Evolutionary conservation across 179 eudicot genomes (phyloP).

Genomic region (Amaranthus tricolor): DNA sequence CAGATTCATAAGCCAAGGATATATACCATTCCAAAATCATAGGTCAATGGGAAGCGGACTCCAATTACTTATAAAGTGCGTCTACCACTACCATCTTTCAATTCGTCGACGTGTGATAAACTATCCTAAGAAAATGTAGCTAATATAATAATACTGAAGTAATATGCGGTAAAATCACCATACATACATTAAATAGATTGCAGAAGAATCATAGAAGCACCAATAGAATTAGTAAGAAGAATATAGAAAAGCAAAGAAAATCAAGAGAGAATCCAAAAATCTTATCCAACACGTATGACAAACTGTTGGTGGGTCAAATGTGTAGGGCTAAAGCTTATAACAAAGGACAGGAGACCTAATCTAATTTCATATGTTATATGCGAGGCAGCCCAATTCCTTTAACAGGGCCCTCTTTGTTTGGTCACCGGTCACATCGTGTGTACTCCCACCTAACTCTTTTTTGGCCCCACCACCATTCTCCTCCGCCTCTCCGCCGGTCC

Average conservation of each 20-base stretch:
- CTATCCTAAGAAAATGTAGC: too few species aligned
- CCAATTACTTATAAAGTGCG: too few species aligned
- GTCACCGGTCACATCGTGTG: constrained; percentile 36
- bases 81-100: too few species aligned
- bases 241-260: neutral
- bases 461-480: neutral
- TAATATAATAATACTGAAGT: too few species aligned
- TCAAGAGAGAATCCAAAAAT: constrained; percentile 13
- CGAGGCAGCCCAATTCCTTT: constrained; percentile 18
- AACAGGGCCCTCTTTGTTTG: constrained; percentile 18
- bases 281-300: constrained; percentile 13
- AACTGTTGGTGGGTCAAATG: constrained; percentile 25
- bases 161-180: too few species aligned
- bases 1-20: too few species aligned
- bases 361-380: neutral
- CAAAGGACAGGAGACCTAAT: constrained; percentile 25
- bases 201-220: too few species aligned
- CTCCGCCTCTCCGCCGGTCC: neutral
- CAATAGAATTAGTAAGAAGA: neutral
- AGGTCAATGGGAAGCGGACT: too few species aligned
- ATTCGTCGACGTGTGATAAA: too few species aligned
- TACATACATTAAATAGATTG: too few species aligned
- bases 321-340: constrained; percentile 15
- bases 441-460: neutral
- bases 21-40: too few species aligned